phyloP scores from a whole-genome alignment of 1,284 basidiomycete species.

The Irpex lacteus region DNA sequence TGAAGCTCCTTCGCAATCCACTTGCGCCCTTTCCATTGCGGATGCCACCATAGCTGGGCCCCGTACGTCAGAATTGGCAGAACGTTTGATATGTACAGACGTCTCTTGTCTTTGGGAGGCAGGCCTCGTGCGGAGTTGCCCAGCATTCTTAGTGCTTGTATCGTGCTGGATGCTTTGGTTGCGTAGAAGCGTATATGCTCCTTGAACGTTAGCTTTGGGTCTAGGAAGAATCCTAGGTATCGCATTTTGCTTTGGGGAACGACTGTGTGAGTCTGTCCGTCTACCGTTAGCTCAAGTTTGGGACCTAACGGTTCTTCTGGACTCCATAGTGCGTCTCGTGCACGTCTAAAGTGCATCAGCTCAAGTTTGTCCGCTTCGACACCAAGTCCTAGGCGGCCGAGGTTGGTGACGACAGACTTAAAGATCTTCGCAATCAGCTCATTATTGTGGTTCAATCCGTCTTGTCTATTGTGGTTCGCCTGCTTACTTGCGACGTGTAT shows the following conservation, averaged over 20 bases:
- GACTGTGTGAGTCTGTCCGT: neutral
- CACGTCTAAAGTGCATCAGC: neutral
- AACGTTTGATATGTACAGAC: slow-evolving; percentile 30
- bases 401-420: neutral
- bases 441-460: neutral
- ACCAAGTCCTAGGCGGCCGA: neutral
- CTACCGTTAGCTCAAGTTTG: neutral
- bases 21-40: slow-evolving; percentile 7
- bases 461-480: neutral
- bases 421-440: neutral
- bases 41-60: slow-evolving; percentile 16
- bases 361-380: neutral
- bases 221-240: slow-evolving; percentile 29
- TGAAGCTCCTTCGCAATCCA: slow-evolving; percentile 1
- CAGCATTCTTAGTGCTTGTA: slow-evolving; percentile 29
- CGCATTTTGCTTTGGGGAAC: neutral
- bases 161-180: slow-evolving; percentile 20
- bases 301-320: neutral
- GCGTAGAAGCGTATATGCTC: slow-evolving; percentile 5
- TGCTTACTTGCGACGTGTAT: slow-evolving; percentile 1
- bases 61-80: slow-evolving; percentile 29
- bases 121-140: slow-evolving; percentile 36
- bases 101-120: slow-evolving; percentile 22
- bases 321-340: neutral
- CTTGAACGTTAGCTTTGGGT: slow-evolving; percentile 1